phyloP scores from a whole-genome alignment of 805 yeast species.

The Saccharomyces cerevisiae region DNA sequence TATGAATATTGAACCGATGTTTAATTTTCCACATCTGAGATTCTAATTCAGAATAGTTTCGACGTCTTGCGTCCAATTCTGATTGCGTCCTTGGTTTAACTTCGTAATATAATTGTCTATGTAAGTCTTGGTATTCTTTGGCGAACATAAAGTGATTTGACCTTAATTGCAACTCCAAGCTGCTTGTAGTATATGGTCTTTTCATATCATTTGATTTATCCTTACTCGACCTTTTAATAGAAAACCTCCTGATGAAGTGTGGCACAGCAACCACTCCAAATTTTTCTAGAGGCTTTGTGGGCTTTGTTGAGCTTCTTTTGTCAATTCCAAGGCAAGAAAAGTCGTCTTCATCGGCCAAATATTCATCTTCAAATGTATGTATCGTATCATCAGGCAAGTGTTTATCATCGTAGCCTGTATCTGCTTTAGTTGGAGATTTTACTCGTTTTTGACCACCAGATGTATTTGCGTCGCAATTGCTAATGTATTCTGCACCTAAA shows the following conservation, averaged over 20 bases:
- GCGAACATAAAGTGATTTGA: constrained; percentile 14
- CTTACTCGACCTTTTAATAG: not conserved
- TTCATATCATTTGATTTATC: not conserved
- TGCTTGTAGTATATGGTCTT: constrained; percentile 12
- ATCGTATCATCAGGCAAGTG: not conserved
- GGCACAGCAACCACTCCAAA: constrained; percentile 10
- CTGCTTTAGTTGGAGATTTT: not conserved
- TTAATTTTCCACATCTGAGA: constrained; percentile 22
- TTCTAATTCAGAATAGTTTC: constrained; percentile 11
- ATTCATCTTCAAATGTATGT: not conserved
- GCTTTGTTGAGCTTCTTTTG: not conserved
- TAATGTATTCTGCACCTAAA: constrained; percentile 6
- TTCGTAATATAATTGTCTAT: constrained; percentile 10
- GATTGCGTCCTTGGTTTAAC: not conserved
- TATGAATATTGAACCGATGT: constrained; percentile 13
- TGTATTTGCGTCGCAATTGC: not conserved
- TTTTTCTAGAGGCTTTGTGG: constrained; percentile 1
- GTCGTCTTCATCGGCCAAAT: not conserved
- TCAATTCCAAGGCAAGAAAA: not conserved
- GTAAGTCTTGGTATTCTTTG: constrained; percentile 28
- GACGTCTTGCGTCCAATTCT: constrained; percentile 7
- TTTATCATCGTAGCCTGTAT: not conserved
- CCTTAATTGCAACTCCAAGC: constrained; percentile 14
- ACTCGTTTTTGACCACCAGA: not conserved
- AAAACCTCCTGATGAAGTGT: constrained; percentile 6